phyloP scores from a whole-genome alignment of 1,284 basidiomycete species.

The Cutaneotrichosporon curvatum region DNA sequence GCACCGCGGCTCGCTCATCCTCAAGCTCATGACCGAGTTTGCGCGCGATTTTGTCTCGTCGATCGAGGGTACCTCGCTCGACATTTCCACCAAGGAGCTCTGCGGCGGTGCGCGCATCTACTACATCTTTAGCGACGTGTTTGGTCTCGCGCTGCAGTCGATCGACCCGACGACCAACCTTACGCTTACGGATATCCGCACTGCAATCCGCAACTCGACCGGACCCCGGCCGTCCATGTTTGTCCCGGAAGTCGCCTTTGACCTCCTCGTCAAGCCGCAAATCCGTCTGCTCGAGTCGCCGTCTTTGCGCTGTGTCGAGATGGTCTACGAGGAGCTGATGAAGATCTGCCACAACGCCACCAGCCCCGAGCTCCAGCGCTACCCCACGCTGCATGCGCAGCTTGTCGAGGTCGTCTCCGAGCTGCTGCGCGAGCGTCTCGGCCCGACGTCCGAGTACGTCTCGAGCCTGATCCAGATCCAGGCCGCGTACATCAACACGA shows the following conservation, averaged over 20 bases:
- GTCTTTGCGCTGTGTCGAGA: slow-evolving; percentile 88
- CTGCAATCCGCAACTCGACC: slow-evolving; percentile 96
- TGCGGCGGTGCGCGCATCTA: slow-evolving; percentile 97
- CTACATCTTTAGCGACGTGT: slow-evolving; percentile 99
- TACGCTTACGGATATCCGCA: slow-evolving; percentile 90
- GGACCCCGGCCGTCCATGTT: slow-evolving; percentile 94
- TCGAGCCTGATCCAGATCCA: slow-evolving; percentile 95
- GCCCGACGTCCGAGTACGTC: slow-evolving; percentile 93
- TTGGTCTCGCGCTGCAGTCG: slow-evolving; percentile 80
- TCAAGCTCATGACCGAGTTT: slow-evolving; percentile 98
- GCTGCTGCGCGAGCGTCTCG: slow-evolving; percentile 85
- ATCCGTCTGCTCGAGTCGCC: slow-evolving; percentile 94
- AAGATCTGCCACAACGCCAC: slow-evolving; percentile 99
- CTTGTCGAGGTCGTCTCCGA: slow-evolving; percentile 97
- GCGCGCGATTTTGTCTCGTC: slow-evolving; percentile 95
- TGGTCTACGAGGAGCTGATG: slow-evolving; percentile 98
- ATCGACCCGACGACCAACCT: slow-evolving; percentile 89
- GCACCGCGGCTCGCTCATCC: slow-evolving; percentile 76
- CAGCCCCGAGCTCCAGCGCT: slow-evolving; percentile 85
- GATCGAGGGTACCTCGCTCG: slow-evolving; percentile 95
- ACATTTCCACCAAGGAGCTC: slow-evolving; percentile 96
- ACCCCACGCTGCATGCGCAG: slow-evolving; percentile 87
- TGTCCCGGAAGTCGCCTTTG: slow-evolving; percentile 95
- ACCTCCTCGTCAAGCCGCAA: slow-evolving; percentile 95
- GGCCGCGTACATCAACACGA: slow-evolving; percentile 87